A percentile compares a stretch with the other conserved stretches of the same genome.
Evolutionary conservation across 352 stramenopile species (phyloP).

Genomic region (Lagenidium sp.): DNA sequence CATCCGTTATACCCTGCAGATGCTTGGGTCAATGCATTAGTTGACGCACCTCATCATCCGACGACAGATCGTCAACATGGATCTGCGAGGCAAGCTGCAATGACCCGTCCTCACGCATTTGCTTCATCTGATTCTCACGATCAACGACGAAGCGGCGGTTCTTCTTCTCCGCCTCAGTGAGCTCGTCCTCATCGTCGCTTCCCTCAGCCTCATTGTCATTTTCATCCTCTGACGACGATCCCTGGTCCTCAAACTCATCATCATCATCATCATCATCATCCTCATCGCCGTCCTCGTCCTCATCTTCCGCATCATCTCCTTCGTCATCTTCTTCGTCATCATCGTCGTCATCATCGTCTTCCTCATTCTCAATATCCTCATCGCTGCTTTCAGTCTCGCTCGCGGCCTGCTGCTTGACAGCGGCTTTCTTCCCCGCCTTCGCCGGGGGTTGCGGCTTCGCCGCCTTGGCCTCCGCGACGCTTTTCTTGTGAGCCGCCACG

Average conservation of each 20-base stretch:
- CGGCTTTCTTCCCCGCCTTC: not conserved
- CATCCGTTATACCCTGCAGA: too few relatives aligned
- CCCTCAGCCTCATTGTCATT: conserved; percentile 42
- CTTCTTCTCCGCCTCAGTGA: conserved; percentile 79
- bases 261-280: conserved; percentile 40
- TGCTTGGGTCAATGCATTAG: not conserved
- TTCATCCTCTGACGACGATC: conserved; percentile 71
- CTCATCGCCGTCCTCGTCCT: conserved; percentile 30
- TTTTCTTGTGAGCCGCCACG: conserved; percentile 11
- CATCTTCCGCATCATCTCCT: conserved; percentile 33
- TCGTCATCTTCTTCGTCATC: conserved; percentile 42
- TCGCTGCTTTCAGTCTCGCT: conserved; percentile 49
- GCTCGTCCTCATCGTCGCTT: conserved; percentile 60
- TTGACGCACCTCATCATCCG: conserved; percentile 90
- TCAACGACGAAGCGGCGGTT: conserved; percentile 62
- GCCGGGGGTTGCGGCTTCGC: not conserved
- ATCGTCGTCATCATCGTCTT: conserved; percentile 41
- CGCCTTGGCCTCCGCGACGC: not conserved
- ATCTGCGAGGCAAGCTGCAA: conserved; percentile 82
- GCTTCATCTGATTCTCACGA: conserved; percentile 65
- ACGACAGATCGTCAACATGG: conserved; percentile 98
- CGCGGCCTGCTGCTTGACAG: too few relatives aligned
- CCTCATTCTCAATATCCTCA: conserved; percentile 29
- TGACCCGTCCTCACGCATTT: conserved; percentile 81
- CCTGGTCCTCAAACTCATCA: conserved; percentile 80